Conservation (phyloP, 2,329 filamentous ascomycete genomes). For the Fusarium sp. region DNA sequence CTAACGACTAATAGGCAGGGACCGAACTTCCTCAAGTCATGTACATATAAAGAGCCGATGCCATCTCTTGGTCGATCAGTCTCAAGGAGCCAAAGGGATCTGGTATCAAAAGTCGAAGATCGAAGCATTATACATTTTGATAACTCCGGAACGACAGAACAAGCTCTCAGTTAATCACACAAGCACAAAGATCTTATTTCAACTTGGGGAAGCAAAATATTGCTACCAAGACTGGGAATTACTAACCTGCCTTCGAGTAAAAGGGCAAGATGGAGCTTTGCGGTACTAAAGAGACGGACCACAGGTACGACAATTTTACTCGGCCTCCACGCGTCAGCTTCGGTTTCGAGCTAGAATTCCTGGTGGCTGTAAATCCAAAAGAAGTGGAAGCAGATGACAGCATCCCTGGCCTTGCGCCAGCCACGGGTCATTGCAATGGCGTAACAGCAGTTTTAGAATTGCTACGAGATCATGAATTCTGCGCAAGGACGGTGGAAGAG, state of each 20-base stretch:
- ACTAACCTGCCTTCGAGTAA: not conserved
- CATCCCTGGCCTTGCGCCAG: constrained; percentile 5
- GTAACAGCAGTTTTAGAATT: not conserved
- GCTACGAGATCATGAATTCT: not conserved
- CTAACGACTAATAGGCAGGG: not conserved
- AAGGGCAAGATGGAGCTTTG: not conserved
- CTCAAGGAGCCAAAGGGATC: not conserved
- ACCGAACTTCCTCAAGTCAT: not conserved
- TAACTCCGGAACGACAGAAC: not conserved
- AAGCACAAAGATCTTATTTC: not conserved
- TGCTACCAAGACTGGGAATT: not conserved
- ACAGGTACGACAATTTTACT: constrained; percentile 8
- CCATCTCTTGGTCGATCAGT: not conserved
- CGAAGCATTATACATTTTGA: not conserved
- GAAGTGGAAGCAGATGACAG: not conserved
- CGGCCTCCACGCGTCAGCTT: constrained; percentile 31
- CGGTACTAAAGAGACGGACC: not conserved
- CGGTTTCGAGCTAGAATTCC: constrained; percentile 34
- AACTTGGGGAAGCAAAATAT: not conserved
- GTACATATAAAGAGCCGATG: not conserved
- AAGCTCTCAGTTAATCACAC: not conserved
- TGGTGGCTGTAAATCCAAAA: not conserved
- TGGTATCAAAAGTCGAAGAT: not conserved
- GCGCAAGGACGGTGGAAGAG: not conserved
- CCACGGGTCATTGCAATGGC: not conserved